phyloP scores from a whole-genome alignment of 163 green algal species.

The Chlorella variabilis region DNA sequence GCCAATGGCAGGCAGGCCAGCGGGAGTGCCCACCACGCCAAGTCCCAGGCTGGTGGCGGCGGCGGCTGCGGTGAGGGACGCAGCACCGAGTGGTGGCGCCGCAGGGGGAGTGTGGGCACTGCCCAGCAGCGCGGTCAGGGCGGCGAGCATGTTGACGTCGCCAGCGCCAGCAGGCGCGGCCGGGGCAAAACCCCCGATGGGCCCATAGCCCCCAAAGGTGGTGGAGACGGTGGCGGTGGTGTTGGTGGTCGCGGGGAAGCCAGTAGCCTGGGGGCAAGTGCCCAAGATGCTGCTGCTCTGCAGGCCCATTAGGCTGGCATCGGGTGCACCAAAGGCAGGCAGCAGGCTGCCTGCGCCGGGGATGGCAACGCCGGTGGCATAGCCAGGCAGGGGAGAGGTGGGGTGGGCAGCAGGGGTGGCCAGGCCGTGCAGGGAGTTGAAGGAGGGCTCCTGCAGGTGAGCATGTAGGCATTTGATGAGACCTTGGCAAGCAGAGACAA shows the following conservation, averaged over 20 bases:
- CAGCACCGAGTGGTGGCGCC: not conserved
- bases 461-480: not conserved
- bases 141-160: not conserved
- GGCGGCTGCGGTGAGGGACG: not conserved
- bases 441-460: not conserved
- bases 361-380: not conserved
- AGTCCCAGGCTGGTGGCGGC: not conserved
- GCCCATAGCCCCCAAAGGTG: not conserved
- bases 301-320: slow-evolving; percentile 2
- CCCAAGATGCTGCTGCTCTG: not conserved
- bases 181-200: not conserved
- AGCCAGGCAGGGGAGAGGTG: not conserved
- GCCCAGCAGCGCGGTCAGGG: slow-evolving; percentile 13
- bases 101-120: not conserved
- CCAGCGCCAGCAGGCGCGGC: not conserved
- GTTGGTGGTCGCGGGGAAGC: no score
- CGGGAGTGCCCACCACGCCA: not conserved
- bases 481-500: no score
- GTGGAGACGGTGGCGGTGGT: no score
- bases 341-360: not conserved
- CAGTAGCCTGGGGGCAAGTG: no score
- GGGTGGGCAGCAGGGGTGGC: not conserved
- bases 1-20: not conserved
- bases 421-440: not conserved
- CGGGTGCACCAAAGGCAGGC: not conserved